Evolutionary conservation across 192 early-diverging fungal species (phyloP).

Genomic region (Backusella tuberculispora): DNA sequence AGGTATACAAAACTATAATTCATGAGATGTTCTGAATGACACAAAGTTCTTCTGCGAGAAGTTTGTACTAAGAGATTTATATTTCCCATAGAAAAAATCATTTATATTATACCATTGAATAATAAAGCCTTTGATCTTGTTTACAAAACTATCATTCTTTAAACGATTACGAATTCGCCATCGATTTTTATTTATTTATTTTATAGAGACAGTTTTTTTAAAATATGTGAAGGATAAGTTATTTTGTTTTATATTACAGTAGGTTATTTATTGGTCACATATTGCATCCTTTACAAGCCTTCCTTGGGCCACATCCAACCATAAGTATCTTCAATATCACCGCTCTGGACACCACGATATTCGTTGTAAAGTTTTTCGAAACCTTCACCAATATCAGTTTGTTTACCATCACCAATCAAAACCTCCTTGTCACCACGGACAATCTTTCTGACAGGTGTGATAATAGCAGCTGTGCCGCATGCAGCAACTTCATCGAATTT

Average conservation of each 20-base stretch:
- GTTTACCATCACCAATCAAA: constrained; percentile 47
- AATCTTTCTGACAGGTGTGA: constrained; percentile 73
- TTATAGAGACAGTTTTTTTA: not conserved
- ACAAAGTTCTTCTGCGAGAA: not conserved
- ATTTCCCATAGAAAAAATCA: too few relatives aligned
- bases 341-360: constrained; percentile 69
- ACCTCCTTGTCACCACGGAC: constrained; percentile 53
- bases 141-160: too few relatives aligned
- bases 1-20: not conserved
- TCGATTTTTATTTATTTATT: not conserved
- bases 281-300: constrained; percentile 46
- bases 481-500: constrained; percentile 71
- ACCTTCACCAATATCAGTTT: constrained; percentile 51
- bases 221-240: not conserved
- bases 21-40: not conserved
- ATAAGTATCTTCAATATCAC: constrained; percentile 59
- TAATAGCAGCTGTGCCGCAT: constrained; percentile 76
- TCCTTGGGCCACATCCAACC: constrained; percentile 79
- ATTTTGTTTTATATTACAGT: constrained; percentile 4
- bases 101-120: too few relatives aligned
- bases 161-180: too few relatives aligned
- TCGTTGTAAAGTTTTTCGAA: constrained; percentile 61
- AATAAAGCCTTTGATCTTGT: too few relatives aligned
- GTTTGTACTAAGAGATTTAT: not conserved
- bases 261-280: not conserved